A percentile compares a stretch with the other conserved stretches of the same genome.
These are phyloP conservation scores for Arthrobotrys iridis DNA, from an alignment of 2,329 filamentous ascomycete genomes.

Conservation along the genomic window DNA sequence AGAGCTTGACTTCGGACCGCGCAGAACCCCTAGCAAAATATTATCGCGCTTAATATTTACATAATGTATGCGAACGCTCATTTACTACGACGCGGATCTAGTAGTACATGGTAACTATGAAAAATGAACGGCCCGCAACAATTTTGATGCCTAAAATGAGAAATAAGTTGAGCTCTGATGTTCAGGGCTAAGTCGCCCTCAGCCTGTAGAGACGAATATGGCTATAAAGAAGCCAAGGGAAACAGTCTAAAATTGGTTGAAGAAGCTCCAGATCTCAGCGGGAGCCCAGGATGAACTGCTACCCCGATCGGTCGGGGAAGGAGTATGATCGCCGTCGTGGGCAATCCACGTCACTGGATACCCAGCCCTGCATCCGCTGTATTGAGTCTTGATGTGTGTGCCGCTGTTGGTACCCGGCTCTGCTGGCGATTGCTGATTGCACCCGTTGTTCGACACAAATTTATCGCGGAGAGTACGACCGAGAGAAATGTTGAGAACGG, in stretches of 20 bases:
- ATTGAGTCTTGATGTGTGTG: constrained; percentile 55
- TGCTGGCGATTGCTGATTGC: constrained; percentile 55
- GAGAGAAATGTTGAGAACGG: constrained; percentile 60
- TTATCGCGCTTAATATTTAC: too few species aligned
- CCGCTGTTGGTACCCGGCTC: constrained; percentile 57
- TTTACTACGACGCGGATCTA: too few species aligned
- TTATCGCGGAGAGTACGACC: constrained; percentile 61
- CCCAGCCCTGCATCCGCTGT: constrained; percentile 59
- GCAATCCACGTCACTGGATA: constrained; percentile 61
- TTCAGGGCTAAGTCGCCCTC: too few species aligned
- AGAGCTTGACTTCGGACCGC: too few species aligned
- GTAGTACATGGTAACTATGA: too few species aligned
- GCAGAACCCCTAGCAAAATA: too few species aligned
- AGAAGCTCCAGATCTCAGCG: constrained; percentile 60
- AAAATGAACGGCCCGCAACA: too few species aligned
- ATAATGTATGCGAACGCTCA: too few species aligned
- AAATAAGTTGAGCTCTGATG: too few species aligned
- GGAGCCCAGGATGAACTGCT: constrained; percentile 43
- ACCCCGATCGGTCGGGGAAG: constrained; percentile 55
- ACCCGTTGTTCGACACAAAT: constrained; percentile 63
- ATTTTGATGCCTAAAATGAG: too few species aligned
- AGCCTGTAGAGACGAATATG: too few species aligned
- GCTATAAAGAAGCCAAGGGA: too few species aligned
- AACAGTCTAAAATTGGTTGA: constrained; percentile 43
- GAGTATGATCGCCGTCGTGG: constrained; percentile 59